Evolutionary conservation across 768 basidiomycete species (phyloP).

Genomic region (Tricholoma saponaceum): DNA sequence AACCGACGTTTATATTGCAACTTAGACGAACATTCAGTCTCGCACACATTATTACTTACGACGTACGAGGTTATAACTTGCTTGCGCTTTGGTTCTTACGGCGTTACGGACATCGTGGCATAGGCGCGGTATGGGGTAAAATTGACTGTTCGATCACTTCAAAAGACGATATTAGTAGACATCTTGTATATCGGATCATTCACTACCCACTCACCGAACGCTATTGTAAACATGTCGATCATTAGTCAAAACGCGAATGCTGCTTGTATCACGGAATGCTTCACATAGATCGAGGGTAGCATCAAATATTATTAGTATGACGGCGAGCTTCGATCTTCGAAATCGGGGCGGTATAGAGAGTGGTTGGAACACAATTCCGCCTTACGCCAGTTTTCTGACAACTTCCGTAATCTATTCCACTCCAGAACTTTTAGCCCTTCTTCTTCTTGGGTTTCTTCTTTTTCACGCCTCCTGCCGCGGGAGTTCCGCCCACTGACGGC

Average conservation of each 20-base stretch:
- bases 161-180: background rate
- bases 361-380: constrained; percentile 7
- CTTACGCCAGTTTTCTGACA: background rate
- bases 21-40: too few species aligned
- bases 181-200: background rate
- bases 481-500: constrained; percentile 19
- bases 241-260: background rate
- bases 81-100: background rate
- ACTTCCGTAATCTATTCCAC: background rate
- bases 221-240: background rate
- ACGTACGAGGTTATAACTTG: background rate
- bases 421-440: constrained; percentile 36
- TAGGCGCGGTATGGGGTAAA: too few species aligned
- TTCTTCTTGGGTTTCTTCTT: constrained; percentile 87
- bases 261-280: background rate
- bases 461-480: constrained; percentile 60
- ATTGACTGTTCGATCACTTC: background rate
- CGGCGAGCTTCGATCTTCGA: background rate
- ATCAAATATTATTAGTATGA: background rate
- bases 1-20: too few species aligned
- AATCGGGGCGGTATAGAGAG: background rate
- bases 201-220: background rate
- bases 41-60: too few species aligned
- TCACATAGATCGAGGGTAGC: background rate
- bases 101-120: too few species aligned